These are phyloP conservation scores for Pisolithus albus DNA, from an alignment of 768 basidiomycete species.

Conservation along the genomic window DNA sequence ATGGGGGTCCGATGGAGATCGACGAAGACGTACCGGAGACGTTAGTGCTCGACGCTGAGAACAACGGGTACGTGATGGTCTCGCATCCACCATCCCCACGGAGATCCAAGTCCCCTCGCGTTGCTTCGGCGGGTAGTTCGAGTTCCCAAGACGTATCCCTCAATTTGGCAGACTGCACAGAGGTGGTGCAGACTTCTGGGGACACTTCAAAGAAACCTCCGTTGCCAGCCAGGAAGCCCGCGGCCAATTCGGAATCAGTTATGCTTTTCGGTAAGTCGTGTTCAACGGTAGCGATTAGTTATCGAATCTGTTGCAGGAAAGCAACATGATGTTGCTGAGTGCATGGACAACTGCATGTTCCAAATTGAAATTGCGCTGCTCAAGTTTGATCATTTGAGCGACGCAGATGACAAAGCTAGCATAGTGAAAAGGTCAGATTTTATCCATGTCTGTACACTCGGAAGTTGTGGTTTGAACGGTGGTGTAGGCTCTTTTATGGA, in stretches of 20 bases:
- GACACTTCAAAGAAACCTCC: slow-evolving; percentile 42
- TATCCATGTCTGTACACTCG: slow-evolving; percentile 1
- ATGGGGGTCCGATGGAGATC: slow-evolving; percentile 43
- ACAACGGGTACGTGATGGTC: slow-evolving; percentile 38
- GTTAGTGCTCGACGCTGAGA: slow-evolving; percentile 29
- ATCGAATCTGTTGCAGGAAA: slow-evolving; percentile 47
- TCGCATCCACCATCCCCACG: slow-evolving; percentile 31
- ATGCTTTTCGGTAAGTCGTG: slow-evolving; percentile 81
- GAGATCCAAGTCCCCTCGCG: slow-evolving; percentile 31
- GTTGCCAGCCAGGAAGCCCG: slow-evolving; percentile 47
- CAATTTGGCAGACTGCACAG: slow-evolving; percentile 27
- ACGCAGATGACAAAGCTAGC: slow-evolving; percentile 55
- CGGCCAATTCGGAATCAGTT: slow-evolving; percentile 56
- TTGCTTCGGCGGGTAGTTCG: slow-evolving; percentile 23
- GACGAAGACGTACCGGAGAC: slow-evolving; percentile 35
- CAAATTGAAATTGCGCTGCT: slow-evolving; percentile 91
- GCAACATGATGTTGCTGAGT: slow-evolving; percentile 97
- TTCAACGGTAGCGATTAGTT: neutral
- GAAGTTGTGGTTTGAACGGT: neutral
- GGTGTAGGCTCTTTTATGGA: slow-evolving; percentile 77
- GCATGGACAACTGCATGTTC: slow-evolving; percentile 99
- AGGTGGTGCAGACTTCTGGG: slow-evolving; percentile 18
- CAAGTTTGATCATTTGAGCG: slow-evolving; percentile 49
- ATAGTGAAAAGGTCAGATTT: slow-evolving; percentile 71
- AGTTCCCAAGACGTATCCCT: slow-evolving; percentile 20